Conservation (phyloP, 1,139 yeast genomes). For the Pichia sp. region DNA sequence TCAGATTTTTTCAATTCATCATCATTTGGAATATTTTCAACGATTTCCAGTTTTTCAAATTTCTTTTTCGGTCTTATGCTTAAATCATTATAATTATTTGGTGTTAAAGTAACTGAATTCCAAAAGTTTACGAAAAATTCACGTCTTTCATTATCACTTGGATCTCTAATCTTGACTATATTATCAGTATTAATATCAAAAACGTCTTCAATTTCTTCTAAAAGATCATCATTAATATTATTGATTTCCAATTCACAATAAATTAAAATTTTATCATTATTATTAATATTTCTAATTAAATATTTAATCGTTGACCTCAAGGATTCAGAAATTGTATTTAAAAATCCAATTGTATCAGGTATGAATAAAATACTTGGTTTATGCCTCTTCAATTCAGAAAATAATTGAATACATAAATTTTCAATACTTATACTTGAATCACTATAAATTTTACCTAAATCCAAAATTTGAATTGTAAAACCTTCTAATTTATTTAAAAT, state of each 20-base stretch:
- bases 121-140: slow-evolving; percentile 52
- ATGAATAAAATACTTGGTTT: slow-evolving; percentile 82
- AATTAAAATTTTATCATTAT: slow-evolving; percentile 71
- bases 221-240: slow-evolving; percentile 8
- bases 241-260: slow-evolving; percentile 62
- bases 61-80: slow-evolving; percentile 46
- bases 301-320: slow-evolving; percentile 70
- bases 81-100: slow-evolving; percentile 54
- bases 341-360: slow-evolving; percentile 82
- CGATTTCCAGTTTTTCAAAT: slow-evolving; percentile 38
- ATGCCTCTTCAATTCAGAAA: slow-evolving; percentile 84
- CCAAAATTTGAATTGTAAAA: slow-evolving; percentile 80
- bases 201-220: slow-evolving; percentile 20
- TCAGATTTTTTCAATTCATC: neutral
- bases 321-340: slow-evolving; percentile 56
- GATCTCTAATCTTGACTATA: slow-evolving; percentile 42
- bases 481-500: slow-evolving; percentile 81
- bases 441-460: slow-evolving; percentile 68
- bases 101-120: slow-evolving; percentile 57
- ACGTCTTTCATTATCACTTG: slow-evolving; percentile 39
- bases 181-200: slow-evolving; percentile 27
- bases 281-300: slow-evolving; percentile 58
- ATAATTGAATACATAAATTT: slow-evolving; percentile 74
- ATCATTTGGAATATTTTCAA: slow-evolving; percentile 16
- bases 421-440: slow-evolving; percentile 84